Percentiles rank a stretch among this genome's conserved stretches.
Conservation (phyloP, 225 moss, liverwort and hornwort genomes). For the Lunularia cruciata region DNA sequence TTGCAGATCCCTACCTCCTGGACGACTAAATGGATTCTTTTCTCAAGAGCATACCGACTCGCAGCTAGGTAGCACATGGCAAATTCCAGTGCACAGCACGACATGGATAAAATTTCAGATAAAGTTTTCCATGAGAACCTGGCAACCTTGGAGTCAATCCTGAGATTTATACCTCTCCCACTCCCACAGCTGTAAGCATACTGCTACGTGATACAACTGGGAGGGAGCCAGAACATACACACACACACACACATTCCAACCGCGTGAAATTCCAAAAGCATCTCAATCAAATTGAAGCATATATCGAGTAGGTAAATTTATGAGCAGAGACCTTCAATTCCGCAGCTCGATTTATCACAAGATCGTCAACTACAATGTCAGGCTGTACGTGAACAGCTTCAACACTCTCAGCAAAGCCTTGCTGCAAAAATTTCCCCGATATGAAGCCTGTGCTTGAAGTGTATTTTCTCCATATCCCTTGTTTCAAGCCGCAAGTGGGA, state of each 20-base stretch:
- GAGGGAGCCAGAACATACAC: no score
- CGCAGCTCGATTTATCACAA: constrained; percentile 26
- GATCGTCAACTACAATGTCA: constrained; percentile 31
- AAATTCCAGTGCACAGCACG: no score
- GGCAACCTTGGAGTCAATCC: not conserved
- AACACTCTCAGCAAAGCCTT: constrained; percentile 29
- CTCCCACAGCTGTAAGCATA: no score
- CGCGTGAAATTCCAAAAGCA: not conserved
- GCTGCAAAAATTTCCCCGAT: constrained; percentile 18
- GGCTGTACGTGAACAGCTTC: constrained; percentile 26
- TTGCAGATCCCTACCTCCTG: not conserved
- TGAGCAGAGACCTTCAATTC: constrained; percentile 28
- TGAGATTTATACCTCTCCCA: not conserved
- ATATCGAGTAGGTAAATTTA: no score
- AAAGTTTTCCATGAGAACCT: not conserved
- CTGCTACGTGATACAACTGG: no score
- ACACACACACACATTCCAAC: not conserved
- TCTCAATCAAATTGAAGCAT: not conserved
- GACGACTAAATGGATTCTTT: not conserved
- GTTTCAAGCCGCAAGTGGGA: not conserved
- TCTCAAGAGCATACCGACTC: not conserved
- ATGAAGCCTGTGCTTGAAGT: constrained; percentile 14
- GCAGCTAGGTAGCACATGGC: not conserved
- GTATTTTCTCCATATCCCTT: constrained; percentile 23
- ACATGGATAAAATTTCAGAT: not conserved